Evolutionary conservation across 176 grass and related monocot genomes (phyloP), one percentile per base, ranked within the genome.

Genomic region (Ensete glaucum): DNA sequence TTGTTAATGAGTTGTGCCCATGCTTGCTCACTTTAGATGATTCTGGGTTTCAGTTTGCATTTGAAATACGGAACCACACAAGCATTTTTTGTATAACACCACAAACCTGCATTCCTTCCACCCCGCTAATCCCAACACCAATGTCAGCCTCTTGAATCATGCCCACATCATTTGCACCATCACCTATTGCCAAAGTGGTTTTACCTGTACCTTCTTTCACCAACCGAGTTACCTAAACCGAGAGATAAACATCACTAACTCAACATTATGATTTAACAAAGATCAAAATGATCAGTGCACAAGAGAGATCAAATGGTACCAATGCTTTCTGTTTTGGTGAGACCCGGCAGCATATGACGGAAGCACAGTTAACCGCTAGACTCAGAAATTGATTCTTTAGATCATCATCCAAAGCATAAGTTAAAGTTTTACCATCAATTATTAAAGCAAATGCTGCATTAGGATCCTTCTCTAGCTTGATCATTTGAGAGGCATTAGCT

Each of bases 61-160:
- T 34, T 54, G 70, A 9, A 54, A 73, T 14, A 8, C 27, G 25
- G 70, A 76, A 80, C 24, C 19, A 25, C n/a, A 25, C 68, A 62
- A 71, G 26, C 29, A 76, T 17, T 16, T 19, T 11, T 17, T 2
- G 15, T 14, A 20, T 50, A 52, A 25, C 49, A 62, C 55, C 11
- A 27, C 68, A 1, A 12, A 99, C 95, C 95, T 99, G 95, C 95
- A 99, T 99, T 76, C 95, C 95, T 80, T 99, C 95, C 12, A 94
- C 95, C 11, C 95, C 95, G 84, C 95, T 99, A 75, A 99, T 98
- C 82, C 95, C 95, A 72, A 98, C 95, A 82, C 95, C 95, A 79
- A 98, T 88, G 82, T 98, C 95, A 85, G 95, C 95, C 87, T 98
- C 95, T 85, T 98, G 95, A 91, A 98, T 98, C 95, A 98, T 98